Evolutionary conservation across 352 stramenopile genomes (phyloP), one percentile per base, ranked within the genome.

Genomic region (Saprolegnia diclina): DNA sequence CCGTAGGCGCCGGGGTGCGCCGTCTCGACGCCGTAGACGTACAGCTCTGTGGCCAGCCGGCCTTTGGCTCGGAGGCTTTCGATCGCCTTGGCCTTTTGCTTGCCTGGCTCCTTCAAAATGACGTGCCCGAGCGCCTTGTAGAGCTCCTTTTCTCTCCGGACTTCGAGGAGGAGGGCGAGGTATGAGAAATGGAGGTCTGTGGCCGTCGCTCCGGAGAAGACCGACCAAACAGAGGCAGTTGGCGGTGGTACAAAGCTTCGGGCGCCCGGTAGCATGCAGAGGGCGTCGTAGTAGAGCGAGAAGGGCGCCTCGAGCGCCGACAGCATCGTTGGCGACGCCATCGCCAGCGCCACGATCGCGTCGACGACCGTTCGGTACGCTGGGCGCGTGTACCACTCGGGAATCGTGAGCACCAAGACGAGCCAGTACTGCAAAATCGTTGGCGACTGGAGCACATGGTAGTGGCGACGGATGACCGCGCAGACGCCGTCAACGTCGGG

Each of bases 1-100:
- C 63, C 63, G 37, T 69, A 69, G 22, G 61, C 24, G 7, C 29
- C 46, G 0, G 63, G 63, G 24, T 69, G 63, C 11, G 63, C 40
- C n/a, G 63, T 69, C 19, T 69, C 63, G 45, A 69, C 54, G 37
- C 63, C 63, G 52, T 53, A 69, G 19, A 69, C 63, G 63, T 69
- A 69, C 32, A 69, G 32, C 50, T 69, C 63, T 11, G 32, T 69
- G 35, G 63, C 63, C 9, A 69, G 63, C 7, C 63, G 63, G 21
- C 63, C 63, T 53, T 69, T 69, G 22, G 63, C 63, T 7, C 63
- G 63, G 10, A 69, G 63, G 18, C 42, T 69, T 29, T 69, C 63
- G 26, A 69, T 52, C n/a, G 42, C 40, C 38, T 69, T 69, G 45
- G 54, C 45, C 52, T 59, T 59, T 14, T 59, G 52, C 35, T 69